Evolutionary conservation across 2,329 filamentous ascomycete species (phyloP).

Genomic region (Colletotrichum higginsianum): DNA sequence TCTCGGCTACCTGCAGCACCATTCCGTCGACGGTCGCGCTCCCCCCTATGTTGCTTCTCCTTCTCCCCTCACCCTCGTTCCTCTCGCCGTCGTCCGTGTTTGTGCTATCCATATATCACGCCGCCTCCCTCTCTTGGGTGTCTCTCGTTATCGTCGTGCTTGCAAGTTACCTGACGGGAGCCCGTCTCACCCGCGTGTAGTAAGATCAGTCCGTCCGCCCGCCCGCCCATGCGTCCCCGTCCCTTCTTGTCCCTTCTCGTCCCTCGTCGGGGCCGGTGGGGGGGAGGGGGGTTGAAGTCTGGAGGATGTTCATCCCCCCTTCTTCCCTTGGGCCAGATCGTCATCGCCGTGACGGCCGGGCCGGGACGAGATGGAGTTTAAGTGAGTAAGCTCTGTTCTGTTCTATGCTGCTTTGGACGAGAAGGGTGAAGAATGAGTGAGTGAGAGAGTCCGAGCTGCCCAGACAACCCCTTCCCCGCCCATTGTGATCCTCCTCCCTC

Average conservation of each 20-base stretch:
- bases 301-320: neutral
- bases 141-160: neutral
- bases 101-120: neutral
- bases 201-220: constrained; percentile 19
- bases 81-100: neutral
- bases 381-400: too few relatives aligned
- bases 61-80: neutral
- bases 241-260: neutral
- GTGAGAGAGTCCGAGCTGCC: too few relatives aligned
- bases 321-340: neutral
- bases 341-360: neutral
- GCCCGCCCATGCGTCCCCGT: neutral
- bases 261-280: too few relatives aligned
- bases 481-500: too few relatives aligned
- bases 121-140: neutral
- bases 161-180: constrained; percentile 18
- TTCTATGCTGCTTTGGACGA: too few relatives aligned
- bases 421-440: too few relatives aligned
- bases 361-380: neutral
- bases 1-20: constrained; percentile 39
- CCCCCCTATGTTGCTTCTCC: neutral
- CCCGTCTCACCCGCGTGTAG: constrained; percentile 8
- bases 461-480: too few relatives aligned
- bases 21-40: constrained; percentile 6
- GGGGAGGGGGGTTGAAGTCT: neutral